These are phyloP conservation scores for Alternaria viburni DNA, from an alignment of 2,329 filamentous ascomycete genomes.

Conservation along the genomic window DNA sequence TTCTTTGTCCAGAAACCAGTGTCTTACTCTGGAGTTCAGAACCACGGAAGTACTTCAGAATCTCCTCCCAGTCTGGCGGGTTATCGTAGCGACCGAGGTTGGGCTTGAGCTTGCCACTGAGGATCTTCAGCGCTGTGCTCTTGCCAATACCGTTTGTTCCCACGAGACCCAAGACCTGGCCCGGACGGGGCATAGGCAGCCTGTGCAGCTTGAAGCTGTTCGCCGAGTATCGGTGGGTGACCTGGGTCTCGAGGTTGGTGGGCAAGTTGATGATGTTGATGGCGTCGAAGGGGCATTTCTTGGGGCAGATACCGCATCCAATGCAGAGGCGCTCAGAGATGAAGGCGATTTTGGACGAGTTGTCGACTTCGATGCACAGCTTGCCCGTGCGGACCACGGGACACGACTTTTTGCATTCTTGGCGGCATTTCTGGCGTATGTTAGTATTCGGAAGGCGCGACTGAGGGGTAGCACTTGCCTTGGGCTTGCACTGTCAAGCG, in stretches of 20 bases:
- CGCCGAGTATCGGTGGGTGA: constrained; percentile 97
- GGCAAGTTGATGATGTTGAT: constrained; percentile 99
- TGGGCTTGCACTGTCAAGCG: constrained; percentile 79
- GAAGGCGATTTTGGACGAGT: constrained; percentile 93
- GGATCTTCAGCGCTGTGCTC: constrained; percentile 98
- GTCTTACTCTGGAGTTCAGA: constrained; percentile 91
- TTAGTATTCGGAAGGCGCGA: constrained; percentile 28
- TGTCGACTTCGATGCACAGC: constrained; percentile 91
- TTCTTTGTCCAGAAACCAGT: not conserved
- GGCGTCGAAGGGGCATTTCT: constrained; percentile 98
- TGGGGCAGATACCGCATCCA: constrained; percentile 98
- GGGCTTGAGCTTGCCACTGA: constrained; percentile 97
- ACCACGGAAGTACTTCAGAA: constrained; percentile 96
- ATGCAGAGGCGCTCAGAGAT: constrained; percentile 96
- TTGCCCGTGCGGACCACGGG: constrained; percentile 97
- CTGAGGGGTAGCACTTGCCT: constrained; percentile 60
- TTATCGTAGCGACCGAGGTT: constrained; percentile 95
- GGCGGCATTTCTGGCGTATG: constrained; percentile 83
- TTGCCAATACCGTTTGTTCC: constrained; percentile 99
- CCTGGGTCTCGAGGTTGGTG: constrained; percentile 97
- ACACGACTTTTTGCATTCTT: constrained; percentile 99
- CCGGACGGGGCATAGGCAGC: constrained; percentile 91
- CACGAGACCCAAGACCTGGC: constrained; percentile 93
- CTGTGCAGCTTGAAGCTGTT: constrained; percentile 99
- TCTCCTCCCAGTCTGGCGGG: constrained; percentile 98